Evolutionary conservation across 768 basidiomycete genomes (phyloP), one percentile per base, ranked within the genome.

Genomic region (Russula emetica): DNA sequence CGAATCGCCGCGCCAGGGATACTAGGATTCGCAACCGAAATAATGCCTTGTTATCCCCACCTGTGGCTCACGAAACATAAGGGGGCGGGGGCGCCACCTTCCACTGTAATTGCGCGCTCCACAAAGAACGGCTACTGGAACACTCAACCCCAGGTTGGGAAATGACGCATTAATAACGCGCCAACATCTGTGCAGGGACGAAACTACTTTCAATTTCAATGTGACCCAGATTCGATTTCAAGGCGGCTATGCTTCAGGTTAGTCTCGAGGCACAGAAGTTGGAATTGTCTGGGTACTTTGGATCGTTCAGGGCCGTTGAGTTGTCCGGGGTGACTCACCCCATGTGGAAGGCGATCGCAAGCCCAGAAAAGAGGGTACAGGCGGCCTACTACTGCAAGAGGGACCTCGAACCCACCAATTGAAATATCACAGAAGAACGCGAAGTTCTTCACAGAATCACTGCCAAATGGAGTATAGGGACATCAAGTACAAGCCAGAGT

Each of bases 391-490:
- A 30, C 57, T 32, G 30, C 30, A 8, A 53, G 42, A 53, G 14
- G 57, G 44, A 44, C 24, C 32, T 34, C 26, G 42, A 32, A 62
- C n/a, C 34, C 36, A 42, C 38, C 45, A 36, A 38, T 13, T 16
- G 38, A 16, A 10, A 14, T 18, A n/a, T 36, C 53, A 55, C 32
- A 45, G 24, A 60, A 59, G 18, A 32, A 24, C 18, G 1, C 11
- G 28, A 47, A 54, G 28, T 32, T 38, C 32, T 44, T 49, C 58
- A 60, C 58, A 36, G 44, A 34, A 53, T 11, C 52, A 54, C 38
- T n/a, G 10, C 50, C 22, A 57, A 55, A 61, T 65, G 55, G 60
- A 52, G 59, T 40, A 40, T 50, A 49, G 49, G 50, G 38, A 22
- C 45, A 28, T 14, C 24, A 26, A 45, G 38, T 36, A 40, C 34